Evolutionary conservation across 352 stramenopile species (phyloP).

Genomic region (Phytophthora cactorum): DNA sequence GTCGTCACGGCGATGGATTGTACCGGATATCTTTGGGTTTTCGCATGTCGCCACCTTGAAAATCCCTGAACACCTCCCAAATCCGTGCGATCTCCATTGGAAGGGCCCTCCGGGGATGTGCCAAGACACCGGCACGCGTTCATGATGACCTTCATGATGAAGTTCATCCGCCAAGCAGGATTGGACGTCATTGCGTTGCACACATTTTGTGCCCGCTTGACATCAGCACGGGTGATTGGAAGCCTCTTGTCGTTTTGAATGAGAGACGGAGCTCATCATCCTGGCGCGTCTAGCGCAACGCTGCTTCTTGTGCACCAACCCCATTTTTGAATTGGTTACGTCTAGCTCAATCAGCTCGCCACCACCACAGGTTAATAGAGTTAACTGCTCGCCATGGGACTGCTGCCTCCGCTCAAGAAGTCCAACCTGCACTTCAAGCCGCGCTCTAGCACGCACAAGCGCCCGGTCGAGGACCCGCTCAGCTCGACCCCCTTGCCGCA

Average conservation of each 20-base stretch:
- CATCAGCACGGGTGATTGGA: slow-evolving; percentile 8
- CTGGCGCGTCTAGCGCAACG: slow-evolving; percentile 4
- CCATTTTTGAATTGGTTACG: slow-evolving; percentile 27
- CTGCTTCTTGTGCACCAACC: slow-evolving; percentile 10
- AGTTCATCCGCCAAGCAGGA: not conserved
- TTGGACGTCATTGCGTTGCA: slow-evolving; percentile 19
- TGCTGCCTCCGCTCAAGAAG: slow-evolving; percentile 35
- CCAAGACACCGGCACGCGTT: slow-evolving; percentile 5
- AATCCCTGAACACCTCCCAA: slow-evolving; percentile 27
- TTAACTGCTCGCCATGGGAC: slow-evolving; percentile 18
- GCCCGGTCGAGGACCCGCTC: slow-evolving; percentile 11
- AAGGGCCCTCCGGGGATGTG: slow-evolving; percentile 10
- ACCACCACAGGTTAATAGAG: not conserved
- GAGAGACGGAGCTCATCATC: slow-evolving; percentile 9
- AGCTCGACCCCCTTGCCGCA: slow-evolving; percentile 30
- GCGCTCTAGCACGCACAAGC: slow-evolving; percentile 17
- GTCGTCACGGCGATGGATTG: not conserved
- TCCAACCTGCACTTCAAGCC: slow-evolving; percentile 28
- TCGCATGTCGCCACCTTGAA: slow-evolving; percentile 1
- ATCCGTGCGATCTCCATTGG: slow-evolving; percentile 17
- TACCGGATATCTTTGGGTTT: not conserved
- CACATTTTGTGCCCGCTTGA: slow-evolving; percentile 14
- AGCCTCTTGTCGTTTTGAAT: not conserved
- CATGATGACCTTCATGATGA: not conserved
- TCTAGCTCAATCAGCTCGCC: not conserved